A percentile compares a stretch with the other conserved stretches of the same genome.
Conservation (phyloP, 176 grass and related monocot genomes). For the Oryza rufipogon region DNA sequence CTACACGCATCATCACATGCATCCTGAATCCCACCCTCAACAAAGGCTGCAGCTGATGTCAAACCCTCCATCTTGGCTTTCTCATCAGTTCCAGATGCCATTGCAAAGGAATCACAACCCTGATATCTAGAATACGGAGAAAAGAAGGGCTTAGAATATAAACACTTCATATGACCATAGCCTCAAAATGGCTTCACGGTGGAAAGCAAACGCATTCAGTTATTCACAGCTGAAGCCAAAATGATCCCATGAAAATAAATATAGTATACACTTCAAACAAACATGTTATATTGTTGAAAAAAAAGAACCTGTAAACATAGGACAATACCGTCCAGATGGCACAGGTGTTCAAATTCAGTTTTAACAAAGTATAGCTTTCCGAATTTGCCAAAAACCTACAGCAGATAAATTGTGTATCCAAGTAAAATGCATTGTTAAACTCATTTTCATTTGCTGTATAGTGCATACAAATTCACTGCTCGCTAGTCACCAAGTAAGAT, state of each 20-base stretch:
- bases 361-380: neutral
- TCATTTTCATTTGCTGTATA: neutral
- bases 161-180: constrained; percentile 2
- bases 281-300: neutral
- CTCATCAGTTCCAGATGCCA: constrained; percentile 59
- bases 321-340: too few relatives aligned
- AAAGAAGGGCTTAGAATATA: constrained; percentile 1
- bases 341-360: neutral
- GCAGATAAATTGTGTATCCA: neutral
- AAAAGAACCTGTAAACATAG: neutral
- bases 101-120: constrained; percentile 28
- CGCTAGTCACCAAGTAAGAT: neutral
- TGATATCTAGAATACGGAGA: constrained; percentile 22
- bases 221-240: neutral
- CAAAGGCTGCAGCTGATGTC: constrained; percentile 81
- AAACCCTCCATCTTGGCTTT: constrained; percentile 74
- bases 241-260: neutral
- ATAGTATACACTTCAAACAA: neutral
- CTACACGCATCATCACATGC: constrained; percentile 94
- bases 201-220: constrained; percentile 18
- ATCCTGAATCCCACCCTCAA: constrained; percentile 93
- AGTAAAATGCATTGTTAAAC: neutral
- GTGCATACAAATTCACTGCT: neutral
- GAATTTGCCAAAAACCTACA: neutral
- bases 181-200: constrained; percentile 3